Evolutionary conservation across 78 protist species (phyloP).

Genomic region (Trichosphaerium sp.): DNA sequence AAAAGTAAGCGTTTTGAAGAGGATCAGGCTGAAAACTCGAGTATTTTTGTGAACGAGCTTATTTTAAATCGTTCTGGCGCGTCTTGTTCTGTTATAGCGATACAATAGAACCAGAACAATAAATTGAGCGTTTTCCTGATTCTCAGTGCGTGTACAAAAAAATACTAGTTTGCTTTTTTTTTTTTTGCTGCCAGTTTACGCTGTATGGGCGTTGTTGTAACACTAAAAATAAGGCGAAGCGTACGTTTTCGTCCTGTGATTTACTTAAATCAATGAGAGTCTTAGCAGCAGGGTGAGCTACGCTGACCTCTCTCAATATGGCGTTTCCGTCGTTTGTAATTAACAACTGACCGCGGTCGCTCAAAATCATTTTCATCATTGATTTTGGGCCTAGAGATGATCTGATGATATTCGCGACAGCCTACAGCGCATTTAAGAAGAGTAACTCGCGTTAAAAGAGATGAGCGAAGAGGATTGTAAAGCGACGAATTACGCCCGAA

Average conservation of each 20-base stretch:
- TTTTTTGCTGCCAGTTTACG: too few relatives aligned
- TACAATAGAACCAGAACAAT: too few relatives aligned
- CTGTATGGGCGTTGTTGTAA: too few relatives aligned
- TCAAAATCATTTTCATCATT: conserved; percentile 97
- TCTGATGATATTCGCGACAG: conserved; percentile 87
- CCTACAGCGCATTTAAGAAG: conserved; percentile 17
- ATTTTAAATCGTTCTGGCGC: too few relatives aligned
- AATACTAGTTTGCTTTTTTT: too few relatives aligned
- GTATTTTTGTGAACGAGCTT: too few relatives aligned
- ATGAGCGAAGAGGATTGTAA: background rate
- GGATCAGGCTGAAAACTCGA: too few relatives aligned
- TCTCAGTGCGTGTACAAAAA: too few relatives aligned
- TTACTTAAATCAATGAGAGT: conserved; percentile 86
- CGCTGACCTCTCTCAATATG: conserved; percentile 95
- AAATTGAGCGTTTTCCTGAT: too few relatives aligned
- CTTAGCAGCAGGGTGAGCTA: conserved; percentile 97
- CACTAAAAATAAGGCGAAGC: too few relatives aligned
- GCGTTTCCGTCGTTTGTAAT: conserved; percentile 97
- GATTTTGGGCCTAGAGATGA: conserved; percentile 94
- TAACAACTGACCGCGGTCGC: conserved; percentile 93
- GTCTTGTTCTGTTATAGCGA: too few relatives aligned
- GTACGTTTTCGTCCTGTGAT: conserved; percentile 92
- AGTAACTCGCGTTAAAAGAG: background rate
- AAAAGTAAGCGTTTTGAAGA: too few relatives aligned
- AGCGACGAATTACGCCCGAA: background rate